phyloP scores from a whole-genome alignment of 2,329 filamentous ascomycete species.

The Myrmaecium sp. region DNA sequence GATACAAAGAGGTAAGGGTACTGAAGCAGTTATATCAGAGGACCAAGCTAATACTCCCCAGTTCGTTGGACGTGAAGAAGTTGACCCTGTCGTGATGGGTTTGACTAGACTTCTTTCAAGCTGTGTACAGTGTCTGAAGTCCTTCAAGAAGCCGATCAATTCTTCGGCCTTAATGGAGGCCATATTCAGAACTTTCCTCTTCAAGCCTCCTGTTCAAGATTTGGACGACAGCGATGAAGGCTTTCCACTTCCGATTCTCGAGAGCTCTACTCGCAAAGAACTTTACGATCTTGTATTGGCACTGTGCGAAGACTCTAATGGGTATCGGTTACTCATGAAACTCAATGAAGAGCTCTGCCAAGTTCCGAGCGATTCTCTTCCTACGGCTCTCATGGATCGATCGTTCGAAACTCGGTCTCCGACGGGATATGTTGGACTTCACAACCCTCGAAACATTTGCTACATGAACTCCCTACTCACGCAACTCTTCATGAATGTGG shows the following conservation, averaged over 20 bases:
- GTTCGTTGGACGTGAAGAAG: constrained; percentile 18
- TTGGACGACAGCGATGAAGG: constrained; percentile 4
- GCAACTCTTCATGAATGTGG: constrained; percentile 88
- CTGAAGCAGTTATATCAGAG: not conserved
- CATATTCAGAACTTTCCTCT: constrained; percentile 20
- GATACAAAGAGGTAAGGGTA: constrained; percentile 11
- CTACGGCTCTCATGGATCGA: constrained; percentile 37
- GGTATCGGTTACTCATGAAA: constrained; percentile 13
- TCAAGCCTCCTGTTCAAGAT: constrained; percentile 9
- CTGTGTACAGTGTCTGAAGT: constrained; percentile 22
- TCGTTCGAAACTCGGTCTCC: constrained; percentile 51
- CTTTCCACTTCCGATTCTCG: constrained; percentile 15
- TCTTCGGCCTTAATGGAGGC: constrained; percentile 12
- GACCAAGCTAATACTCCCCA: not conserved
- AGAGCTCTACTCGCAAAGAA: constrained; percentile 17
- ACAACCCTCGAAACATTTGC: constrained; percentile 88
- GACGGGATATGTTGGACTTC: constrained; percentile 76
- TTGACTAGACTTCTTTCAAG: constrained; percentile 23
- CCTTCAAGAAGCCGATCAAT: constrained; percentile 21
- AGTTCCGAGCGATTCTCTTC: not conserved
- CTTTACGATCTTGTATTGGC: constrained; percentile 20
- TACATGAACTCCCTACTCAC: constrained; percentile 92
- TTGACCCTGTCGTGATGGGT: constrained; percentile 19
- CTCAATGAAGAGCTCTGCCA: constrained; percentile 9
- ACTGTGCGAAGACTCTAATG: constrained; percentile 13